Base-by-base conservation (phyloP, 805 yeast genomes). In the Nakazawaea peltata region DNA sequence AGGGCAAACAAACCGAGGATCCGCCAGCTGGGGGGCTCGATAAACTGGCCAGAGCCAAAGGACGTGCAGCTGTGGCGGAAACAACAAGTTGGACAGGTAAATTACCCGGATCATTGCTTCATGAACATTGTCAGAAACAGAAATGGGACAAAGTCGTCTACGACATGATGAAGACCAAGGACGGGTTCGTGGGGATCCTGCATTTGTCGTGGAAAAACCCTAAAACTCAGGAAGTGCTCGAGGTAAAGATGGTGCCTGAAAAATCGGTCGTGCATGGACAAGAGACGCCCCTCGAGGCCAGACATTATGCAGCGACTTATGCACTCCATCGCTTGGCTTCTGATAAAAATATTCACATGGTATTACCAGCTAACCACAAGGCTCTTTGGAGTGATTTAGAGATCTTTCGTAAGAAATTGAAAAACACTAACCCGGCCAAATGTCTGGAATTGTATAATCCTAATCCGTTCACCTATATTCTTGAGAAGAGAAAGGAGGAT, bases 21-120 rank as follows among this genome's bases (percentile, higher is more conserved):
- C 24, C n/a, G 19, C 14, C 32, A 2, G 28, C 46, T 4, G 41
- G 29, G n/a, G 39, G 11, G n/a, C 33, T 28, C 4, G 40, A 37
- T 8, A 39, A 34, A 7, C 28, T 24, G 33, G 44, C 43, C 30
- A 42, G 53, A 31, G 40, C 37, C 14, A 40, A 35, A 11, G 51
- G 52, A 2, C 50, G 77, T 44, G 53, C 70, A 19, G 57, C 67
- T n/a, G 81, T 77, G 0, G 69, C 82, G 0, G 78, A 81, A 12
- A 71, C 81, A 25, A 61, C 77, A 30, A 85, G 90, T 19, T 87
- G 96, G 96, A 87, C 96, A 0, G 98, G 98, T 1, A 90, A 90
- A 48, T 63, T 90, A 12, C 97, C 98, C 0, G 86, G 83, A 2
- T 77, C 92, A 0, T 57, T 90, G 13, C 67, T 90, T 4, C 85